These are phyloP conservation scores for Diaporthe longicolla DNA, from an alignment of 2,329 filamentous ascomycete genomes.

Conservation along the genomic window DNA sequence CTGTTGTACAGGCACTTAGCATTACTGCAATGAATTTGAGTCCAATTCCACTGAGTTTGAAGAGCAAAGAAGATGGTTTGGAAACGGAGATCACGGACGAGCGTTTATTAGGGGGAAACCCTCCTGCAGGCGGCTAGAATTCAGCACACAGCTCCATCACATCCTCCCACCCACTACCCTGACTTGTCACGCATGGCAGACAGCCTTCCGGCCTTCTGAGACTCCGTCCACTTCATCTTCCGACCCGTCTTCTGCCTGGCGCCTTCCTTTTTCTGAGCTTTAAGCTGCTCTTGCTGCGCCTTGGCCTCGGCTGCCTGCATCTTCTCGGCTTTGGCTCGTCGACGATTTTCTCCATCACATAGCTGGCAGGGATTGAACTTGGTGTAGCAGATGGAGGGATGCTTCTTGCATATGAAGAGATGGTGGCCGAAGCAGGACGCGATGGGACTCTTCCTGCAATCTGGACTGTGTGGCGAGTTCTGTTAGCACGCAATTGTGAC, in stretches of 20 bases:
- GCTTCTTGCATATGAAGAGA: constrained; percentile 8
- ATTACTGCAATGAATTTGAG: background rate
- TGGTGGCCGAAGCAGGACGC: constrained; percentile 5
- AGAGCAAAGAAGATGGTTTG: background rate
- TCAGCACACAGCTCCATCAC: background rate
- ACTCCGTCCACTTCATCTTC: background rate
- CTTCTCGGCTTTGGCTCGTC: background rate
- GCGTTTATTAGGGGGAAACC: background rate
- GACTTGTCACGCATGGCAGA: background rate
- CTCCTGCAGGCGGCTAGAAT: too few species aligned
- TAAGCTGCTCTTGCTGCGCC: background rate
- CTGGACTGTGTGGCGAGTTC: background rate
- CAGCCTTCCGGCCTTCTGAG: background rate
- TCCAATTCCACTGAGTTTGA: background rate
- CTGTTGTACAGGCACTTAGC: background rate
- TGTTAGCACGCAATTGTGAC: background rate
- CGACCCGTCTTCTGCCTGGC: background rate
- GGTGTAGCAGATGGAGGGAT: constrained; percentile 1
- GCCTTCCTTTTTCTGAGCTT: background rate
- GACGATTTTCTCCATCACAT: background rate
- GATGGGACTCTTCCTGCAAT: background rate
- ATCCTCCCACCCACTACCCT: background rate
- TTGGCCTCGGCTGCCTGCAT: background rate
- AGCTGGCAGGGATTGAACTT: constrained; percentile 1
- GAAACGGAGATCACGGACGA: too few species aligned